phyloP scores from a whole-genome alignment of 2,329 filamentous ascomycete species.

The Penicillium sp. region DNA sequence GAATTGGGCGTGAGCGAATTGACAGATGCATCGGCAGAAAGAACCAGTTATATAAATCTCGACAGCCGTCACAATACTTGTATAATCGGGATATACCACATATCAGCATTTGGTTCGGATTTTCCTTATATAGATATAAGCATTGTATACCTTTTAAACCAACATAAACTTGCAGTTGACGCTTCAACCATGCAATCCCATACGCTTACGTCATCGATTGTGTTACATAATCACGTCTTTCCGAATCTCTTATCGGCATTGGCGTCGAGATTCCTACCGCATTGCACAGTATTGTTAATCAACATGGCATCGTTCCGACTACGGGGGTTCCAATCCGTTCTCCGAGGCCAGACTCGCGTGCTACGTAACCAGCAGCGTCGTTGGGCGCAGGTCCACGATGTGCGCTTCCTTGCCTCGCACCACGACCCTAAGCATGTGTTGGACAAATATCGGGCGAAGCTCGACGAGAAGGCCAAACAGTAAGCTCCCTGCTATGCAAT shows the following conservation, averaged over 20 bases:
- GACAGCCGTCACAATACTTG: no score
- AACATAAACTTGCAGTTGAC: neutral
- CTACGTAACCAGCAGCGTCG: conserved; percentile 61
- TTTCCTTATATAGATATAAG: no score
- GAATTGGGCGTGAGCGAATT: no score
- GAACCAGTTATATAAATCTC: no score
- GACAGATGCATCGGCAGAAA: neutral
- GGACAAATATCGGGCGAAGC: conserved; percentile 85
- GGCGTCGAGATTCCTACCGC: neutral
- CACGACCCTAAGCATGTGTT: conserved; percentile 62
- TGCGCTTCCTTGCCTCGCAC: conserved; percentile 83
- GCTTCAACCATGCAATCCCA: neutral
- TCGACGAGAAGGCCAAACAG: conserved; percentile 74
- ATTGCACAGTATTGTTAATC: neutral
- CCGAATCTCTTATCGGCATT: neutral
- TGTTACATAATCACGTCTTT: neutral
- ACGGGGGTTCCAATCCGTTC: conserved; percentile 51
- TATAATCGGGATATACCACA: no score
- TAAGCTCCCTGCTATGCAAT: conserved; percentile 33
- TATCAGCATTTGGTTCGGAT: no score
- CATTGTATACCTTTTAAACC: no score
- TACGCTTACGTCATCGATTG: neutral
- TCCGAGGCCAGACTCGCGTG: conserved; percentile 30
- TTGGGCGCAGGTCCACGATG: conserved; percentile 89
- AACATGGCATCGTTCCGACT: conserved; percentile 53